phyloP scores from a whole-genome alignment of 2,329 filamentous ascomycete genomes.

The Hymenoscyphus salicellus region DNA sequence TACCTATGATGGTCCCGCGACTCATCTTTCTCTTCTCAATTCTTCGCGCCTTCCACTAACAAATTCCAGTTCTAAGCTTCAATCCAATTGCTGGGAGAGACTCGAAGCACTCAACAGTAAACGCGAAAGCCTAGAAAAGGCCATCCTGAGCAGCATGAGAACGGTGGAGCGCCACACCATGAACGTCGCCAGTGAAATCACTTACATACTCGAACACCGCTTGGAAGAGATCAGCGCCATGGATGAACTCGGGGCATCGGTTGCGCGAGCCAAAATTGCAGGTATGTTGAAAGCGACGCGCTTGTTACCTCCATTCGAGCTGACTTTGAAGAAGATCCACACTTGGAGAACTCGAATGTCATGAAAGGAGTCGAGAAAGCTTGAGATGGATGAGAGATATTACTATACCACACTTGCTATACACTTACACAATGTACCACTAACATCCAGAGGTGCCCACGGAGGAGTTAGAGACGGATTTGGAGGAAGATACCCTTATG shows the following conservation, averaged over 20 bases:
- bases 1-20: not conserved
- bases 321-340: constrained; percentile 3
- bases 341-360: not conserved
- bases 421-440: constrained; percentile 23
- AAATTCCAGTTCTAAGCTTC: constrained; percentile 24
- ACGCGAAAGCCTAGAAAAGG: constrained; percentile 28
- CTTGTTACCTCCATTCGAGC: not conserved
- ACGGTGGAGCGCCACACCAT: constrained; percentile 26
- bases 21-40: no score
- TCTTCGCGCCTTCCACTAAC: not conserved
- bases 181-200: constrained; percentile 30
- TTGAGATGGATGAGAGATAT: constrained; percentile 6
- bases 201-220: constrained; percentile 28
- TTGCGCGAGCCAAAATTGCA: not conserved
- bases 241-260: not conserved
- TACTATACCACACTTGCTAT: constrained; percentile 28
- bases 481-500: constrained; percentile 24
- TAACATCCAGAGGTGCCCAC: constrained; percentile 9
- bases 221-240: constrained; percentile 25
- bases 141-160: constrained; percentile 31
- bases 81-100: constrained; percentile 25
- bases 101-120: constrained; percentile 31
- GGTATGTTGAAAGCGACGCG: not conserved
- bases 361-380: constrained; percentile 4
- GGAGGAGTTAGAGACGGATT: constrained; percentile 11